A percentile compares a stretch with the other conserved stretches of the same genome.
phyloP scores from a whole-genome alignment of 352 stramenopile genomes.

The Pythium myriotylum region DNA sequence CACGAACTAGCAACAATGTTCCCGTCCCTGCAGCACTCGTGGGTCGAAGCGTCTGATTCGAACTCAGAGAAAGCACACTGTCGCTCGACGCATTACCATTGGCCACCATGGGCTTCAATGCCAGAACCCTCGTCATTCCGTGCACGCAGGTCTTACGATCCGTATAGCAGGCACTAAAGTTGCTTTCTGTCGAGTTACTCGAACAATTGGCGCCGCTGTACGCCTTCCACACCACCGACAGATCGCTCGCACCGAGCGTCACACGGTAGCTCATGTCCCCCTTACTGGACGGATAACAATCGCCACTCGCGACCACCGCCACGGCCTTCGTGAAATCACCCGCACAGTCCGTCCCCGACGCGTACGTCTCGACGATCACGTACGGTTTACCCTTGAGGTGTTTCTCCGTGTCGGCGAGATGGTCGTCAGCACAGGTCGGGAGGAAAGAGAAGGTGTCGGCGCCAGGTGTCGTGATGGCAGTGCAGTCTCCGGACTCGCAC shows the following conservation, averaged over 20 bases:
- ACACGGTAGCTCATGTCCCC: constrained; percentile 11
- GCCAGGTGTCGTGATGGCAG: neutral
- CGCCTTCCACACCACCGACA: constrained; percentile 4
- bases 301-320: constrained; percentile 9
- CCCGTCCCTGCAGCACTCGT: neutral
- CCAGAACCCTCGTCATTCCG: constrained; percentile 1
- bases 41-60: neutral
- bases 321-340: constrained; percentile 3
- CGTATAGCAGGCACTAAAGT: neutral
- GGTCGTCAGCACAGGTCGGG: constrained; percentile 3
- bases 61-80: neutral
- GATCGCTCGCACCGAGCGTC: neutral
- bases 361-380: constrained; percentile 13
- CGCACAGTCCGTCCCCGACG: neutral
- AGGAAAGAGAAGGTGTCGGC: neutral
- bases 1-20: neutral
- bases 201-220: constrained; percentile 1
- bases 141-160: constrained; percentile 5
- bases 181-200: neutral
- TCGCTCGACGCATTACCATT: neutral
- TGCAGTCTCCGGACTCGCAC: neutral
- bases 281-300: constrained; percentile 2
- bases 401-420: neutral
- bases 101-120: neutral
- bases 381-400: constrained; percentile 9